Conservation (phyloP, 2,329 filamentous ascomycete genomes). For the Fusarium dlaminii region DNA sequence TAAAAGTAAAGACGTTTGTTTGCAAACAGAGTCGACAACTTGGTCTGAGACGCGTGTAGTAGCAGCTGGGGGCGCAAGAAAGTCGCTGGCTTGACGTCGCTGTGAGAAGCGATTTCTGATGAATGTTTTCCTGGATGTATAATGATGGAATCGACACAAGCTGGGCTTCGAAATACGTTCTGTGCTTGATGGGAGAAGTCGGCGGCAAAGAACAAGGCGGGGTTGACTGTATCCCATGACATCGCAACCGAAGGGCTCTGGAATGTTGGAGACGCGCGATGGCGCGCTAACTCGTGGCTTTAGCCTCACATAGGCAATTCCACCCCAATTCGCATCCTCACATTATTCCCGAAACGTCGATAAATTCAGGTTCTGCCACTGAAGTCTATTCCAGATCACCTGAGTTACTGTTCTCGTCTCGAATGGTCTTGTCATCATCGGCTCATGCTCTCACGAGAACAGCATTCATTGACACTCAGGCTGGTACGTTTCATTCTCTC, state of each 20-base stretch:
- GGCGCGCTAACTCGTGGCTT: too few species aligned
- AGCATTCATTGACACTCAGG: too few species aligned
- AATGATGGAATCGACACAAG: not conserved
- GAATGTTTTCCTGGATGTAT: not conserved
- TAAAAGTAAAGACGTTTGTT: not conserved
- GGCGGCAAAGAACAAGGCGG: not conserved
- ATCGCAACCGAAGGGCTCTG: too few species aligned
- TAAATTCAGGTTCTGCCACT: not conserved
- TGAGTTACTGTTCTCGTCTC: not conserved
- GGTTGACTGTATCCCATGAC: too few species aligned
- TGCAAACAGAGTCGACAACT: not conserved
- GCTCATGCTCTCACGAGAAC: not conserved
- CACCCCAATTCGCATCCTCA: not conserved
- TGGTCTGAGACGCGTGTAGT: not conserved
- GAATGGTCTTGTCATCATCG: too few species aligned
- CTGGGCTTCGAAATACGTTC: not conserved
- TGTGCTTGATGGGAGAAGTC: not conserved
- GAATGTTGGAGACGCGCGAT: too few species aligned
- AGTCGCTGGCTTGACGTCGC: not conserved
- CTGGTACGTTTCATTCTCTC: too few species aligned
- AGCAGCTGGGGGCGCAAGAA: not conserved
- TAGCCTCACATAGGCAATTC: too few species aligned
- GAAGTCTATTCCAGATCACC: not conserved
- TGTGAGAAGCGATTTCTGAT: not conserved
- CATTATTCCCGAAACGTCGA: not conserved